Evolutionary conservation across 352 stramenopile species (phyloP), one percentile per base, ranked within the genome.

Genomic region (Pythium volutum): DNA sequence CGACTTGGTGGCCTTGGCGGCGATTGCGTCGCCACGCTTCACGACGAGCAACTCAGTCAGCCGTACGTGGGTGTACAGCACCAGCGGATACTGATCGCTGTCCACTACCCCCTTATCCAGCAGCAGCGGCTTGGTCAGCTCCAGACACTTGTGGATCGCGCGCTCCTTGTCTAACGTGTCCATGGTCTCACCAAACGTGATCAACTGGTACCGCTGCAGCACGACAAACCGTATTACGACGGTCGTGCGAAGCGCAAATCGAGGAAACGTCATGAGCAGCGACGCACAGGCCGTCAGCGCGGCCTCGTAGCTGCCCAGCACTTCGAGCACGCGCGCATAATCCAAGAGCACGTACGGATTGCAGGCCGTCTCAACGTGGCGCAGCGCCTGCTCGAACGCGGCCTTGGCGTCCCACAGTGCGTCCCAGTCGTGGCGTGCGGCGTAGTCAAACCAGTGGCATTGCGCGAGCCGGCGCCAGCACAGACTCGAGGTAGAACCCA

Each of bases 1-100:
- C 3, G 46, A 54, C 16, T 60, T 66, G 0, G 61, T 68, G 27
- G 66, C 29, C 41, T 68, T 59, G 25, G 64, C 60, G 1, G 62
- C 62, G 14, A 43, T 55, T 4, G 55, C 50, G 6, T 64, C 58
- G 11, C 33, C 39, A 23, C 50, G 45, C 7, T 58, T 55, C 9
- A 43, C 65, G 26, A 67, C 45, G 4, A 88, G 63, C 29, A 88
- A 63, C 46, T 91, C 81, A 43, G 79, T 83, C 27, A 89, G 54
- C 7, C 81, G 75, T 10, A 75, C 65, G 33, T 88, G 81, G 31
- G 87, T 66, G 67, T 91, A 91, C 58, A 91, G 14, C 11, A 89
- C 70, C 16, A 76, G 68, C 27, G 78, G 20, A 54, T 81, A 75
- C 25, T 62, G 65, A 4, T 12, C 25, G 42, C 75, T 71, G 59